Evolutionary conservation across 2,329 filamentous ascomycete species (phyloP).

Genomic region (Colletotrichum sp.): DNA sequence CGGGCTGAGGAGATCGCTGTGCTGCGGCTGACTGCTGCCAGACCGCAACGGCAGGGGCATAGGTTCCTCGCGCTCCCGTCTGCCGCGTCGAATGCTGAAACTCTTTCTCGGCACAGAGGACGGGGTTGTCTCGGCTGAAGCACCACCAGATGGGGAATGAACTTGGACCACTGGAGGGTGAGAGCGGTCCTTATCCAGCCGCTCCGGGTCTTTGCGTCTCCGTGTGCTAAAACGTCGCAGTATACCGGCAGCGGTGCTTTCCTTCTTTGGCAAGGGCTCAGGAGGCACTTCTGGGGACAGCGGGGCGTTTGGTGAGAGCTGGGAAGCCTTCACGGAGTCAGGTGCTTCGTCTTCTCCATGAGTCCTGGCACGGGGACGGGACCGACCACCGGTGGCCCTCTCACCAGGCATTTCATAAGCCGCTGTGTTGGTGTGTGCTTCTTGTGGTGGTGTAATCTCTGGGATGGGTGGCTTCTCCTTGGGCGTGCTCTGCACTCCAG

Average conservation of each 20-base stretch:
- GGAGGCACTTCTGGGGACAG: slow-evolving; percentile 59
- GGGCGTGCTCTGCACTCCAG: slow-evolving; percentile 45
- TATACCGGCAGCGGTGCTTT: slow-evolving; percentile 84
- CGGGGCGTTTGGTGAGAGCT: slow-evolving; percentile 52
- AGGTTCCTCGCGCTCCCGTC: slow-evolving; percentile 58
- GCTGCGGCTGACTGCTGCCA: slow-evolving; percentile 72
- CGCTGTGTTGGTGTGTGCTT: slow-evolving; percentile 85
- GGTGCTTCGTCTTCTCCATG: slow-evolving; percentile 92
- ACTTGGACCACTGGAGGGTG: slow-evolving; percentile 78
- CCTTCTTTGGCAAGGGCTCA: slow-evolving; percentile 75
- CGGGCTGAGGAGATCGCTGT: slow-evolving; percentile 79
- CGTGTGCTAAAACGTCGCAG: slow-evolving; percentile 91
- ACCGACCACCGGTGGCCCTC: slow-evolving; percentile 81
- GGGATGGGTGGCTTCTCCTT: slow-evolving; percentile 61
- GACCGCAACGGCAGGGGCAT: slow-evolving; percentile 53
- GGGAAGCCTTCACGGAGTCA: slow-evolving; percentile 72
- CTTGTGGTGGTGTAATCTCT: slow-evolving; percentile 80
- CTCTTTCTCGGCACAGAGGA: slow-evolving; percentile 74
- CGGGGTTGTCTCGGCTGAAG: slow-evolving; percentile 35
- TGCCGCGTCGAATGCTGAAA: slow-evolving; percentile 76
- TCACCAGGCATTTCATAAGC: slow-evolving; percentile 90
- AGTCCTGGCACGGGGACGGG: slow-evolving; percentile 84
- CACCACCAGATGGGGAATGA: slow-evolving; percentile 74
- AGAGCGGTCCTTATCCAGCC: slow-evolving; percentile 66
- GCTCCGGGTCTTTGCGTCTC: slow-evolving; percentile 71